phyloP scores from a whole-genome alignment of 1,284 basidiomycete species.

The Ustilago lituana region DNA sequence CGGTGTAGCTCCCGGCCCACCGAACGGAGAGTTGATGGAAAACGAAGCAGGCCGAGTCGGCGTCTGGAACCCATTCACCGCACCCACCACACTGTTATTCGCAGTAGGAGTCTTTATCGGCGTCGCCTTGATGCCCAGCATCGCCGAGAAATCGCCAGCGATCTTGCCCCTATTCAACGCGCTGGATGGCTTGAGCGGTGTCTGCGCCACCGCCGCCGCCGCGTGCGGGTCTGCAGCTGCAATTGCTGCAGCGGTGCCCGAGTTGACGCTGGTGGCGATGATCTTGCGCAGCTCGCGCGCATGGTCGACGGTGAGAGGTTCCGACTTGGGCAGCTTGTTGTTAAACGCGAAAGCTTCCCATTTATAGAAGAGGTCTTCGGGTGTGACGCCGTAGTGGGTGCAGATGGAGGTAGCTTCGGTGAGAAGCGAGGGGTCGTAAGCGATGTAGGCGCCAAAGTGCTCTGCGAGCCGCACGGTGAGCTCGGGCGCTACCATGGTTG shows the following conservation, averaged over 20 bases:
- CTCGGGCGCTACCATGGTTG: constrained; percentile 21
- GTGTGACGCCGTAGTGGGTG: constrained; percentile 38
- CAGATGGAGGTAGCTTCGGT: constrained; percentile 48
- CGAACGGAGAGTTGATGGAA: constrained; percentile 16
- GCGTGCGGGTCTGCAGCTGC: too few species aligned
- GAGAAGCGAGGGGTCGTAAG: constrained; percentile 31
- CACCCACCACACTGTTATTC: background rate
- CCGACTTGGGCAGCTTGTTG: constrained; percentile 32
- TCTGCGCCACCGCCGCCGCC: background rate
- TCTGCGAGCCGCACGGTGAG: constrained; percentile 27
- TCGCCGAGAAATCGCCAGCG: constrained; percentile 17
- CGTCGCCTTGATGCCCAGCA: constrained; percentile 33
- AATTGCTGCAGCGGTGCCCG: background rate
- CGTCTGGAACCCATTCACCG: constrained; percentile 32
- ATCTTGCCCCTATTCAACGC: constrained; percentile 33
- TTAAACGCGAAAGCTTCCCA: constrained; percentile 56
- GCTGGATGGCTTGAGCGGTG: constrained; percentile 35
- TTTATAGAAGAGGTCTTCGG: constrained; percentile 58
- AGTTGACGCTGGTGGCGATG: constrained; percentile 40
- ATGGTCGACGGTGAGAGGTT: constrained; percentile 38
- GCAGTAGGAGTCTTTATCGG: constrained; percentile 15
- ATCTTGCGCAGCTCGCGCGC: constrained; percentile 45
- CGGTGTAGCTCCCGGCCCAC: constrained; percentile 21
- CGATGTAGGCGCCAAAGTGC: constrained; percentile 41
- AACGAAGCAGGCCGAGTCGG: constrained; percentile 3